Conservation (phyloP, 1,139 yeast genomes). For the Suhomyces chickasaworum region DNA sequence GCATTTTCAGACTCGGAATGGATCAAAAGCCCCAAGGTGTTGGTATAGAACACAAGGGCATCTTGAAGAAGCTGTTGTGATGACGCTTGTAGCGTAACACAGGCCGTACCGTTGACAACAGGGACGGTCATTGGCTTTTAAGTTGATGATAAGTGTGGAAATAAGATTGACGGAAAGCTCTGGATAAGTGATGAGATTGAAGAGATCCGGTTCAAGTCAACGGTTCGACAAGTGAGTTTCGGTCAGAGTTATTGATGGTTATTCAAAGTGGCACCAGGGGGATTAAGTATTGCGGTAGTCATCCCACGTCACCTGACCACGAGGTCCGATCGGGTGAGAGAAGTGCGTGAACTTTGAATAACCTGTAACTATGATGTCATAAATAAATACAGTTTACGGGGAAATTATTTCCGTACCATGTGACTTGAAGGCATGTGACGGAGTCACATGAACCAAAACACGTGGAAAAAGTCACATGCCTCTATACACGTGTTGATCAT, state of each 20-base stretch:
- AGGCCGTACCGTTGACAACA: slow-evolving; percentile 55
- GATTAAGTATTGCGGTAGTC: slow-evolving; percentile 1
- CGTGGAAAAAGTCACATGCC: too few species aligned
- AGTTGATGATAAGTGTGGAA: too few species aligned
- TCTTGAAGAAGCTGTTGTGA: slow-evolving; percentile 33
- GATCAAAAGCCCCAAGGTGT: slow-evolving; percentile 43
- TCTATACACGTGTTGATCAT: too few species aligned
- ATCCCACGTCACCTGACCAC: slow-evolving; percentile 11
- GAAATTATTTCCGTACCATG: too few species aligned
- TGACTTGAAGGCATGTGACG: too few species aligned
- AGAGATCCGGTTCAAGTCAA: neutral
- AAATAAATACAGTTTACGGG: too few species aligned
- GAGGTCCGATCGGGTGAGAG: slow-evolving; percentile 12
- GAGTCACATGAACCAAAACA: too few species aligned
- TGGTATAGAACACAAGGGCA: slow-evolving; percentile 50
- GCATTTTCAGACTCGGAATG: slow-evolving; percentile 26
- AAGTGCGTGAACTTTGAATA: slow-evolving; percentile 12
- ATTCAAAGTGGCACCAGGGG: neutral
- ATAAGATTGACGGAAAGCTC: neutral
- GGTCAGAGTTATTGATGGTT: neutral
- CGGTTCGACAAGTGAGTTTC: neutral
- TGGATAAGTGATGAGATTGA: neutral
- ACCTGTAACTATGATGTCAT: too few species aligned
- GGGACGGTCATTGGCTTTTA: slow-evolving; percentile 29
- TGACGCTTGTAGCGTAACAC: slow-evolving; percentile 47